A percentile compares a stretch with the other conserved stretches of the same genome.
phyloP scores from a whole-genome alignment of 2,329 filamentous ascomycete genomes.

The Gaeumannomyces sp. region DNA sequence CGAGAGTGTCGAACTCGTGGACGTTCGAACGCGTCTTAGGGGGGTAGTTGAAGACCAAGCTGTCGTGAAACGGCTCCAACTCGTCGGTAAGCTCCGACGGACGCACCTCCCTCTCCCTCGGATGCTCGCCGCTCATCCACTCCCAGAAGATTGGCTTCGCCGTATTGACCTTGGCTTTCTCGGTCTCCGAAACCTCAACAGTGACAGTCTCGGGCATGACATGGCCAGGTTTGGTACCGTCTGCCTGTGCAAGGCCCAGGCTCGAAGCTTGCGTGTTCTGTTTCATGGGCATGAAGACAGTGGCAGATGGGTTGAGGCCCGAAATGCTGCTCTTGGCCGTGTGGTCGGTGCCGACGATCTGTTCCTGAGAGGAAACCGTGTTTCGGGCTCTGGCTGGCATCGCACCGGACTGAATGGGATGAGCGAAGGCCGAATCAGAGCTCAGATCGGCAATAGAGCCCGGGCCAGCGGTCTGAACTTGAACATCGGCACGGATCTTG shows the following conservation, averaged over 20 bases:
- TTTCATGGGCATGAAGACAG: neutral
- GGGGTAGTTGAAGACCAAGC: neutral
- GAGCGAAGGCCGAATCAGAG: too few relatives aligned
- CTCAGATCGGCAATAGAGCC: too few relatives aligned
- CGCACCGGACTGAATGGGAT: too few relatives aligned
- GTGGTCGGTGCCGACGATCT: too few relatives aligned
- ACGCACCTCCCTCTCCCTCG: neutral
- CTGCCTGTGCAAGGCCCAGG: neutral
- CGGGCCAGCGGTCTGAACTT: too few relatives aligned
- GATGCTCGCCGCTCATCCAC: slow-evolving; percentile 7
- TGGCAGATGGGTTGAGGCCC: neutral
- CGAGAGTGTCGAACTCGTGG: neutral
- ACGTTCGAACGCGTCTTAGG: neutral
- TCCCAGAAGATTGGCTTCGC: slow-evolving; percentile 5
- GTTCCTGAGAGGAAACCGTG: neutral
- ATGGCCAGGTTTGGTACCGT: too few relatives aligned
- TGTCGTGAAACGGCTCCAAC: neutral
- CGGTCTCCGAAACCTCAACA: neutral
- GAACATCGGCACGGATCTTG: too few relatives aligned
- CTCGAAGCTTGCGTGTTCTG: neutral
- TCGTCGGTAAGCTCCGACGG: neutral
- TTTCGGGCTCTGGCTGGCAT: too few relatives aligned
- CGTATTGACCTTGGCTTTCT: slow-evolving; percentile 6
- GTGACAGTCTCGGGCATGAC: neutral
- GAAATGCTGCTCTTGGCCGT: neutral